Conservation (phyloP, 148 eudicot genomes). For the Rhododendron griersonianum region DNA sequence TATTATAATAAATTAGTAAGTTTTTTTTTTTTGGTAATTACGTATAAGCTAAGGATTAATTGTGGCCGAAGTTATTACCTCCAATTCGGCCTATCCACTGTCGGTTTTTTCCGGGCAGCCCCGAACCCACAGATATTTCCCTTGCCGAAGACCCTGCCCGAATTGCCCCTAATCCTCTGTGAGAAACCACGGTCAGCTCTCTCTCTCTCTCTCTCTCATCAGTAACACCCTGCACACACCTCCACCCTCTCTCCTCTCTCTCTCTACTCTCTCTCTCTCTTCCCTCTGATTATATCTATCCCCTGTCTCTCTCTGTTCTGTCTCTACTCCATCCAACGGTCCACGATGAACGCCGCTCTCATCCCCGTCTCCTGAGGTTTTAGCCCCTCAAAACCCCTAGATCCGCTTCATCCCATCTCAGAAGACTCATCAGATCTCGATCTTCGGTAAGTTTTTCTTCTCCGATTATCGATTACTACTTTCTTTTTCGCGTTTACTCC, state of each 20-base stretch:
- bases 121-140: not conserved
- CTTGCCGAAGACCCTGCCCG: slow-evolving; percentile 9
- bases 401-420: not conserved
- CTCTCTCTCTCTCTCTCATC: not conserved
- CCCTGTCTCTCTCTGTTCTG: not conserved
- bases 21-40: too few species aligned
- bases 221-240: not conserved
- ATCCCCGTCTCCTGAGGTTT: not conserved
- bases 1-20: too few species aligned
- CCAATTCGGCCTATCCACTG: not conserved
- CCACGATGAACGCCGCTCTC: not conserved
- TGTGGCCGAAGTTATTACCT: not conserved
- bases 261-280: not conserved
- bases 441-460: not conserved
- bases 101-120: not conserved
- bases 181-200: slow-evolving; percentile 8
- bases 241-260: not conserved
- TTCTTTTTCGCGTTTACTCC: not conserved
- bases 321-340: not conserved
- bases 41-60: not conserved
- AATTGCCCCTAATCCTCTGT: slow-evolving; percentile 7
- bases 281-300: not conserved
- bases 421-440: not conserved
- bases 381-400: not conserved
- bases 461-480: not conserved